Conservation (phyloP, 2,329 filamentous ascomycete genomes). For the Chaetomiaceae sp. region DNA sequence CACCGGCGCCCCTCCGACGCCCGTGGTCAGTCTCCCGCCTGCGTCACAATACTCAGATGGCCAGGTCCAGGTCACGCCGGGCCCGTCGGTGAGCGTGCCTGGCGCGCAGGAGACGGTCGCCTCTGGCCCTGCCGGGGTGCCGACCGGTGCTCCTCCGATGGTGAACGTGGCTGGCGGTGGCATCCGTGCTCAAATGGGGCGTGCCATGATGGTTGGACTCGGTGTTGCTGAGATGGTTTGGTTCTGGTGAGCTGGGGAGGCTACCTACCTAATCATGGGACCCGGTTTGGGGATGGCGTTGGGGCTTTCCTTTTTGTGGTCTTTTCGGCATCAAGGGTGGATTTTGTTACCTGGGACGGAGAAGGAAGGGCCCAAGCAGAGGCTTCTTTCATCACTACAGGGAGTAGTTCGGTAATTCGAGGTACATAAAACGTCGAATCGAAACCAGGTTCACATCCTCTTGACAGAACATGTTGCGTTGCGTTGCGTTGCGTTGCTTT, state of each 20-base stretch:
- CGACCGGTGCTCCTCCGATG: slow-evolving; percentile 19
- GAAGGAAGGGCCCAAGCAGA: background rate
- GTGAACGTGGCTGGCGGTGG: slow-evolving; percentile 26
- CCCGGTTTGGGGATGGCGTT: background rate
- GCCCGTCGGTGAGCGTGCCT: background rate
- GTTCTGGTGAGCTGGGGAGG: too few relatives aligned
- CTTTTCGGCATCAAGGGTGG: background rate
- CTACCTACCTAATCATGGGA: background rate
- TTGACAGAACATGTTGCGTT: too few relatives aligned
- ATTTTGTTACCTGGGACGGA: background rate
- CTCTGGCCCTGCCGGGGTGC: background rate
- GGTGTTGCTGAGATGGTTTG: slow-evolving; percentile 23
- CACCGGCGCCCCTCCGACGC: slow-evolving; percentile 28
- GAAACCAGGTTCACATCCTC: too few relatives aligned
- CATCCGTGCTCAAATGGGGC: slow-evolving; percentile 29
- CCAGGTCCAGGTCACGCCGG: slow-evolving; percentile 40
- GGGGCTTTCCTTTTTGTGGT: background rate
- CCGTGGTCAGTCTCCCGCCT: slow-evolving; percentile 28
- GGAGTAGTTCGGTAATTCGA: too few relatives aligned
- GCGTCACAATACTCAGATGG: slow-evolving; percentile 45
- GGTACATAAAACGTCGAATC: too few relatives aligned
- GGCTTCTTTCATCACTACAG: too few relatives aligned
- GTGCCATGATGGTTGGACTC: slow-evolving; percentile 33
- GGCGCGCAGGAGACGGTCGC: background rate
- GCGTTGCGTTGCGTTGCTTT: too few relatives aligned